Percentiles rank a stretch among this genome's conserved stretches.
Conservation (phyloP, 2,329 filamentous ascomycete species). For the Lasiodiplodia hormozganensis region DNA sequence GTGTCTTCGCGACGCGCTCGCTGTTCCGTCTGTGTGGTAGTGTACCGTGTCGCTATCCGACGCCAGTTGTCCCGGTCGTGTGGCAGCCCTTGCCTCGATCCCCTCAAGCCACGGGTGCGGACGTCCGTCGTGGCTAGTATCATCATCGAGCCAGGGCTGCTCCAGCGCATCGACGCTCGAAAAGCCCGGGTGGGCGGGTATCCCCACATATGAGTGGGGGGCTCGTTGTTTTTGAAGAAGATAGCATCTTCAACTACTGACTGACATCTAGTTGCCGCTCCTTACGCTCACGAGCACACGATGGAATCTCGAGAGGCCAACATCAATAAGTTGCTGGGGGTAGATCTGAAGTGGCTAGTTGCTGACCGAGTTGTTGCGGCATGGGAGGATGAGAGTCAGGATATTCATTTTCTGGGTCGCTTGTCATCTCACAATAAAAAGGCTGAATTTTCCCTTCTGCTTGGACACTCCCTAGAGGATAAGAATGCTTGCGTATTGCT, state of each 20-base stretch:
- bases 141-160: slow-evolving; percentile 13
- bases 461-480: slow-evolving; percentile 13
- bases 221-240: background rate
- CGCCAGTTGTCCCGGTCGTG: slow-evolving; percentile 2
- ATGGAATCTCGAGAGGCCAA: slow-evolving; percentile 10
- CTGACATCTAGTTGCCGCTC: background rate
- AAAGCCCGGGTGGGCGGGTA: slow-evolving; percentile 24
- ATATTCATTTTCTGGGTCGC: slow-evolving; percentile 20
- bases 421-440: slow-evolving; percentile 26
- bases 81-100: background rate
- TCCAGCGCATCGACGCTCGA: slow-evolving; percentile 15
- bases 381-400: slow-evolving; percentile 5
- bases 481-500: slow-evolving; percentile 9
- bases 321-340: slow-evolving; percentile 5
- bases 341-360: slow-evolving; percentile 5
- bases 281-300: no score
- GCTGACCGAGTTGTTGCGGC: slow-evolving; percentile 7
- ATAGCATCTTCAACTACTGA: slow-evolving; percentile 3
- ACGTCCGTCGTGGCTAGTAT: background rate
- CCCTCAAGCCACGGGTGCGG: slow-evolving; percentile 2
- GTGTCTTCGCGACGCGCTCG: slow-evolving; percentile 3
- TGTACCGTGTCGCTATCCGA: background rate
- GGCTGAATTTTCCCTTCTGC: slow-evolving; percentile 23
- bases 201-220: slow-evolving; percentile 16
- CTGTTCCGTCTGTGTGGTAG: slow-evolving; percentile 3